These are phyloP conservation scores for Paramecium caudatum DNA, from an alignment of 73 alveolate species.

Conservation along the genomic window DNA sequence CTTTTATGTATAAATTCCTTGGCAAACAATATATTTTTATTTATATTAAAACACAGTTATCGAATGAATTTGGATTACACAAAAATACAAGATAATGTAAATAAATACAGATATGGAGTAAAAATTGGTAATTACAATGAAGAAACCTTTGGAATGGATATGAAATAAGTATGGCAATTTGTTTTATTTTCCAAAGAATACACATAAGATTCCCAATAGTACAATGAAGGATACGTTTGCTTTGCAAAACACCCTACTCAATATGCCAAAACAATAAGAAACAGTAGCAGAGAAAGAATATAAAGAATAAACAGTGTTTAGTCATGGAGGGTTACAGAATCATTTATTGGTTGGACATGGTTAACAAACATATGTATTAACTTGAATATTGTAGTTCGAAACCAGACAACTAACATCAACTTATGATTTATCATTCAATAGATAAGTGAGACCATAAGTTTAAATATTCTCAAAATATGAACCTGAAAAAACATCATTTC, in stretches of 20 bases:
- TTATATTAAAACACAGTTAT: too few relatives aligned
- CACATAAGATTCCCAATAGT: slow-evolving; percentile 61
- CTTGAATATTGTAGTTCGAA: slow-evolving; percentile 55
- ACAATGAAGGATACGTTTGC: slow-evolving; percentile 75
- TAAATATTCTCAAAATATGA: slow-evolving; percentile 71
- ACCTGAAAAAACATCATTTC: slow-evolving; percentile 68
- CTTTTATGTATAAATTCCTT: too few relatives aligned
- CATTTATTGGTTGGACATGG: slow-evolving; percentile 77
- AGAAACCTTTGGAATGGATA: slow-evolving; percentile 76
- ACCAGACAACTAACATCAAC: slow-evolving; percentile 66
- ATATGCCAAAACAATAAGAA: slow-evolving; percentile 47
- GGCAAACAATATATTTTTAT: too few relatives aligned
- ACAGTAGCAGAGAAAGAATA: slow-evolving; percentile 70
- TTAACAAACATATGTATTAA: slow-evolving; percentile 49
- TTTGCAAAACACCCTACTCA: slow-evolving; percentile 60
- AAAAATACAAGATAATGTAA: slow-evolving; percentile 73
- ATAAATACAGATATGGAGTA: slow-evolving; percentile 77
- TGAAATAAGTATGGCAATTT: slow-evolving; percentile 24
- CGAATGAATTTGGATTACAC: slow-evolving; percentile 59
- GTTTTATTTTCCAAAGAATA: neutral
- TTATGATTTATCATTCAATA: slow-evolving; percentile 73
- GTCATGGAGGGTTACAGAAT: slow-evolving; percentile 69
- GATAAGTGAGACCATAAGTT: slow-evolving; percentile 68
- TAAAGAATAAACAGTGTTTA: slow-evolving; percentile 61
- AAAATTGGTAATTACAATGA: slow-evolving; percentile 73